These are phyloP conservation scores for Coemansia umbellata DNA, from an alignment of 192 early-diverging fungal genomes.

Conservation along the genomic window DNA sequence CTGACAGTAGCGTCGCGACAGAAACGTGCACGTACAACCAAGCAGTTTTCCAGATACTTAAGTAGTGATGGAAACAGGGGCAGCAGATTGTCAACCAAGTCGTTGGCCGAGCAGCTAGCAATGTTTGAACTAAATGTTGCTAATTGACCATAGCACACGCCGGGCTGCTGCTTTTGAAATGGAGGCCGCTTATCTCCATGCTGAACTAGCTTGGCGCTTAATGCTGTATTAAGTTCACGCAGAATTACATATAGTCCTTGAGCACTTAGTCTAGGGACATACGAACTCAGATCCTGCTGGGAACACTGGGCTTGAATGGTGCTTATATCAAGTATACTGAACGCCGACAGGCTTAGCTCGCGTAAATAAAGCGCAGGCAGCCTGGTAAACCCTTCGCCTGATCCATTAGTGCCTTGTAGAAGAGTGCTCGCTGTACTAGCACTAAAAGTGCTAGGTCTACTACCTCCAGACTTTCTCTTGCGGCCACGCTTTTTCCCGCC, in stretches of 20 bases:
- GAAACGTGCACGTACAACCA: conserved; percentile 17
- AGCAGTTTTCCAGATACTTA: conserved; percentile 23
- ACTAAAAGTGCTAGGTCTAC: background rate
- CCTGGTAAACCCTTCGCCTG: conserved; percentile 14
- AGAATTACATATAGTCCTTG: conserved; percentile 21
- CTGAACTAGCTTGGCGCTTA: conserved; percentile 29
- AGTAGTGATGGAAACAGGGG: conserved; percentile 41
- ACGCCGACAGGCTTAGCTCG: conserved; percentile 43
- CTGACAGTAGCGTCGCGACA: conserved; percentile 17
- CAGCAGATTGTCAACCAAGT: conserved; percentile 19
- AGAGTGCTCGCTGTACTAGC: background rate
- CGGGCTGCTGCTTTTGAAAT: conserved; percentile 1
- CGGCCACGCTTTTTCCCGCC: conserved; percentile 17
- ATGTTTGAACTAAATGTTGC: conserved; percentile 46
- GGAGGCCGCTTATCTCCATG: conserved; percentile 22
- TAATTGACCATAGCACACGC: background rate
- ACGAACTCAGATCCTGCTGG: background rate
- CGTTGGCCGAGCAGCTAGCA: conserved; percentile 16
- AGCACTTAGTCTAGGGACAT: conserved; percentile 10
- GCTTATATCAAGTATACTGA: conserved; percentile 11
- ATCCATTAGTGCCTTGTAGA: background rate
- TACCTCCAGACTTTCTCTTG: conserved; percentile 17
- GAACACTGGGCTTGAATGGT: background rate
- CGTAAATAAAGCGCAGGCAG: conserved; percentile 20
- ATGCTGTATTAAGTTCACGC: conserved; percentile 22